phyloP scores from a whole-genome alignment of 2,329 filamentous ascomycete genomes.

The Parasarocladium wereldwijsianum region DNA sequence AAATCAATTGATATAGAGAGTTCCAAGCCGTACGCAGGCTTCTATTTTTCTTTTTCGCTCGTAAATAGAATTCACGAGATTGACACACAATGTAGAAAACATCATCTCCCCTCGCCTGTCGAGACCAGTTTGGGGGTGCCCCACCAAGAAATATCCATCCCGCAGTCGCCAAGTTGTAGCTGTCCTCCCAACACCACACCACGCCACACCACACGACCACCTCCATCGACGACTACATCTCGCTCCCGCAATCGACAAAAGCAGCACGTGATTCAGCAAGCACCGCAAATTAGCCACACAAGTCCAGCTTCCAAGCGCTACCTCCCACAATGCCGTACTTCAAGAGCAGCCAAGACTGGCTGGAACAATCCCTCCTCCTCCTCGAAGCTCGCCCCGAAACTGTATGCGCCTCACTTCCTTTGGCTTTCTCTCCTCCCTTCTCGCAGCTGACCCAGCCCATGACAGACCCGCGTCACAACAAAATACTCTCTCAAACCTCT shows the following conservation, averaged over 20 bases:
- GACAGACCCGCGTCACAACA: slow-evolving; percentile 76
- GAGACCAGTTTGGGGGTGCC: background rate
- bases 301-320: too few species aligned
- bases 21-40: too few species aligned
- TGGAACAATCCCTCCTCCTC: slow-evolving; percentile 72
- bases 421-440: background rate
- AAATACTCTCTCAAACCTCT: slow-evolving; percentile 63
- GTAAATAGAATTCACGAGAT: too few species aligned
- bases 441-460: slow-evolving; percentile 3
- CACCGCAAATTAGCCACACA: too few species aligned
- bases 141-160: slow-evolving; percentile 5
- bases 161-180: background rate
- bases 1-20: too few species aligned
- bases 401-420: slow-evolving; percentile 33
- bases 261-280: too few species aligned
- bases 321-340: slow-evolving; percentile 58
- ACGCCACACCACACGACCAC: slow-evolving; percentile 1
- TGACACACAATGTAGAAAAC: background rate
- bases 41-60: too few species aligned
- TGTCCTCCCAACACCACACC: slow-evolving; percentile 1
- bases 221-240: background rate
- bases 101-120: background rate
- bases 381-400: slow-evolving; percentile 74
- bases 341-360: slow-evolving; percentile 75
- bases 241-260: background rate